Conservation (phyloP, 106 monocot species). For the Dendrobium nobile region DNA sequence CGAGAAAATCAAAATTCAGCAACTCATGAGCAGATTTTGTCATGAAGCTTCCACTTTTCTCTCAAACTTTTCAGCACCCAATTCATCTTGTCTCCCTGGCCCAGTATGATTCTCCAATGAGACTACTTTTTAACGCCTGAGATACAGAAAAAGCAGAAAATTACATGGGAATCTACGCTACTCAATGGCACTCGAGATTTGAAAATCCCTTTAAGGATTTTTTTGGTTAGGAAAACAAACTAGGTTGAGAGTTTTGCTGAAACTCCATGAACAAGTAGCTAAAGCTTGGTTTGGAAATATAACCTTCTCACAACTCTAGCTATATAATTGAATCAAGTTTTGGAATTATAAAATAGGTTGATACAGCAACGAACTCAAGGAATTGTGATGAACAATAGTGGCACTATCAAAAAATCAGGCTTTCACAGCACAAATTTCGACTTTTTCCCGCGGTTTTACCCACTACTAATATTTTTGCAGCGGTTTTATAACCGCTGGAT, state of each 20-base stretch:
- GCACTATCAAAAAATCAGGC: no score
- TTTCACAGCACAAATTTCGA: no score
- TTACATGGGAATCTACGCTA: conserved; percentile 1
- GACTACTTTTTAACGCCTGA: background rate
- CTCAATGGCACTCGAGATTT: background rate
- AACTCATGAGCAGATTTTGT: background rate
- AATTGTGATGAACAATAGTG: no score
- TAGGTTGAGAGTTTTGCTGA: background rate
- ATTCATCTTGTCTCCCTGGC: conserved; percentile 1
- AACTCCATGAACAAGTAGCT: background rate
- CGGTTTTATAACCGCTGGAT: no score
- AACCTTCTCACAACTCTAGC: background rate
- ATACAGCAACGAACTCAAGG: no score
- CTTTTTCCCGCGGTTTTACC: no score
- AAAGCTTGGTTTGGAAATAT: background rate
- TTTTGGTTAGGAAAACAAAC: background rate
- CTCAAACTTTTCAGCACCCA: background rate
- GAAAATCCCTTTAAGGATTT: background rate
- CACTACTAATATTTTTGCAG: no score
- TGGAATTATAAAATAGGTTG: no score
- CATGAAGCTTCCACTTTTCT: background rate
- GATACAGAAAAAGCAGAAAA: background rate
- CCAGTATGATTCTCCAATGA: background rate
- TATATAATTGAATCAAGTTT: no score
- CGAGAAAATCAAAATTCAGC: background rate